These are phyloP conservation scores for Terfezia boudieri DNA, from an alignment of 495 filamentous ascomycete species.

Conservation along the genomic window DNA sequence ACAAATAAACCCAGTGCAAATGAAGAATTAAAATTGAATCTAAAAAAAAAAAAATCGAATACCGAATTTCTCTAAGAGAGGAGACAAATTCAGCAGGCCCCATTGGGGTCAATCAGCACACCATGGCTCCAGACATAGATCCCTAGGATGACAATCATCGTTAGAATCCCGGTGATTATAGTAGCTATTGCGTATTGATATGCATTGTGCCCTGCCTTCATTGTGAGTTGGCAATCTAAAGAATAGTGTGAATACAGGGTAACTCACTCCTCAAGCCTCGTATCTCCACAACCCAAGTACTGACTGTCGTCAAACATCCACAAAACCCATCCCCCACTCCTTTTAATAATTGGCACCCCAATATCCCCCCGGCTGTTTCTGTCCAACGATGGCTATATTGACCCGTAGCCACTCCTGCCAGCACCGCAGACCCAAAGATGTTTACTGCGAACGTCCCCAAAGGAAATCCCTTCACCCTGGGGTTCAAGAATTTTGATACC, in stretches of 20 bases:
- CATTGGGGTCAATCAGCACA: too few relatives aligned
- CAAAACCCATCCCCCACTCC: conserved; percentile 83
- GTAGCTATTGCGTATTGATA: conserved; percentile 57
- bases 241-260: neutral
- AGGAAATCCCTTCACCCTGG: conserved; percentile 45
- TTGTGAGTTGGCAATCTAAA: too few relatives aligned
- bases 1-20: too few relatives aligned
- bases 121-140: conserved; percentile 21
- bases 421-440: conserved; percentile 41
- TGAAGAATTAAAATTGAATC: too few relatives aligned
- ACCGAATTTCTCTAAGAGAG: too few relatives aligned
- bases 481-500: conserved; percentile 42
- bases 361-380: conserved; percentile 26
- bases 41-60: too few relatives aligned
- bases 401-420: conserved; percentile 29
- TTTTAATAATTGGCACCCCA: conserved; percentile 59
- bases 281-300: conserved; percentile 73
- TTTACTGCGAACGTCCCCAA: conserved; percentile 80
- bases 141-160: conserved; percentile 58
- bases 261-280: conserved; percentile 33
- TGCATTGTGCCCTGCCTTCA: conserved; percentile 26
- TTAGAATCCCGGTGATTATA: conserved; percentile 36
- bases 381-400: conserved; percentile 58
- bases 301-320: conserved; percentile 75
- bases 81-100: too few relatives aligned